A percentile compares a stretch with the other conserved stretches of the same genome.
Conservation (phyloP, 2,329 filamentous ascomycete genomes). For the Neonectria sp. region DNA sequence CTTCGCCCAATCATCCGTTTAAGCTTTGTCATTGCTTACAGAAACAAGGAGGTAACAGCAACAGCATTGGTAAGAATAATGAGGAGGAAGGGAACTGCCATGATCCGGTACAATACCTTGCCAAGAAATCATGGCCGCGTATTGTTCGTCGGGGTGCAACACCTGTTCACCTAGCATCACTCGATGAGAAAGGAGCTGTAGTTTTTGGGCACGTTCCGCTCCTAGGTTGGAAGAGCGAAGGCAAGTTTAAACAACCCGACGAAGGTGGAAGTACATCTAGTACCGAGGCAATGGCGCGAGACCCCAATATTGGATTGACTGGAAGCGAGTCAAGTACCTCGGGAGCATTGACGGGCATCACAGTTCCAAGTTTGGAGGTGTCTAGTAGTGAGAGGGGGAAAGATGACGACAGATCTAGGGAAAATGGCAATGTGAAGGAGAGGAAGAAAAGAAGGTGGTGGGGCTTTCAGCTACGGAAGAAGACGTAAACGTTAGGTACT, state of each 20-base stretch:
- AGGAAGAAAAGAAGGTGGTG: neutral
- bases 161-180: neutral
- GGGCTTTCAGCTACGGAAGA: neutral
- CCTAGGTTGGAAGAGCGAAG: neutral
- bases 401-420: neutral
- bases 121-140: too few relatives aligned
- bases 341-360: conserved; percentile 9
- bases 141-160: neutral
- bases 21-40: too few relatives aligned
- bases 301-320: neutral
- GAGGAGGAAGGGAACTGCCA: too few relatives aligned
- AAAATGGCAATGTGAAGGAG: neutral
- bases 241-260: neutral
- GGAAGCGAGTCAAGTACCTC: neutral
- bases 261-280: conserved; percentile 1
- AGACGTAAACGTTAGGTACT: too few relatives aligned
- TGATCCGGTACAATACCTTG: too few relatives aligned
- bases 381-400: neutral
- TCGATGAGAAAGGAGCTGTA: conserved; percentile 10
- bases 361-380: conserved; percentile 1
- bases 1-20: too few relatives aligned
- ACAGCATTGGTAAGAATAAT: too few relatives aligned
- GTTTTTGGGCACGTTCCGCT: conserved; percentile 17
- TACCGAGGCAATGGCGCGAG: neutral
- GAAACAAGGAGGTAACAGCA: too few relatives aligned